Evolutionary conservation across 768 basidiomycete species (phyloP).

Genomic region (Naematelia aurantialba): DNA sequence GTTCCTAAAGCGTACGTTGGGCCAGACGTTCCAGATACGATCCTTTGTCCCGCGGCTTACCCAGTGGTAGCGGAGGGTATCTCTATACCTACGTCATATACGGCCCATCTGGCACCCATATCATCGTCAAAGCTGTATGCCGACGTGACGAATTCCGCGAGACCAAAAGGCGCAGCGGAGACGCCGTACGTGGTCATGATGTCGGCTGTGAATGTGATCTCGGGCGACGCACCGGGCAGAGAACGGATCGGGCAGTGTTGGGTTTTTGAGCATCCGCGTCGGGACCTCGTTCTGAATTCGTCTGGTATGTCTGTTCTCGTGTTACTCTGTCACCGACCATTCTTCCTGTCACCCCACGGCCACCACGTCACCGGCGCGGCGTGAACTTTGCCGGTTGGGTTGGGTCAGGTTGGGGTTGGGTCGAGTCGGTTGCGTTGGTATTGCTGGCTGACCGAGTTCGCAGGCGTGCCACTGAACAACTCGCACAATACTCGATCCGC

Average conservation of each 20-base stretch:
- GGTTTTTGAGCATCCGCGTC: constrained; percentile 91
- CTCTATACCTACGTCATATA: constrained; percentile 94
- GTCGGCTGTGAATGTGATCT: constrained; percentile 83
- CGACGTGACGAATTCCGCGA: constrained; percentile 62
- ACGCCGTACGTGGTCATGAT: constrained; percentile 99
- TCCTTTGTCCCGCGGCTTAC: constrained; percentile 1
- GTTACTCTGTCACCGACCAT: neutral
- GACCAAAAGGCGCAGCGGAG: constrained; percentile 65
- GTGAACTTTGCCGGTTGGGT: no score
- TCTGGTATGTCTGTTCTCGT: constrained; percentile 57
- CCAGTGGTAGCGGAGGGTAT: constrained; percentile 72
- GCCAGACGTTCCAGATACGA: neutral
- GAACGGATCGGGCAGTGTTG: constrained; percentile 88
- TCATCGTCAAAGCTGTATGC: constrained; percentile 89
- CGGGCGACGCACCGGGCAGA: constrained; percentile 70
- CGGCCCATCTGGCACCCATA: constrained; percentile 87
- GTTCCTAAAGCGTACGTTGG: constrained; percentile 75
- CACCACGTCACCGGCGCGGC: no score
- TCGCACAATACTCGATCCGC: constrained; percentile 90
- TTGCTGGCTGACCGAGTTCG: no score
- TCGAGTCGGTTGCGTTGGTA: no score
- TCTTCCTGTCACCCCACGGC: neutral
- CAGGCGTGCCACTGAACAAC: constrained; percentile 88
- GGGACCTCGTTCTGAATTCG: constrained; percentile 69
- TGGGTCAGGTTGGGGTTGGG: no score